Evolutionary conservation across 1,139 yeast genomes (phyloP), one percentile per base, ranked within the genome.

Genomic region (Sugiyamaella neomexicana): DNA sequence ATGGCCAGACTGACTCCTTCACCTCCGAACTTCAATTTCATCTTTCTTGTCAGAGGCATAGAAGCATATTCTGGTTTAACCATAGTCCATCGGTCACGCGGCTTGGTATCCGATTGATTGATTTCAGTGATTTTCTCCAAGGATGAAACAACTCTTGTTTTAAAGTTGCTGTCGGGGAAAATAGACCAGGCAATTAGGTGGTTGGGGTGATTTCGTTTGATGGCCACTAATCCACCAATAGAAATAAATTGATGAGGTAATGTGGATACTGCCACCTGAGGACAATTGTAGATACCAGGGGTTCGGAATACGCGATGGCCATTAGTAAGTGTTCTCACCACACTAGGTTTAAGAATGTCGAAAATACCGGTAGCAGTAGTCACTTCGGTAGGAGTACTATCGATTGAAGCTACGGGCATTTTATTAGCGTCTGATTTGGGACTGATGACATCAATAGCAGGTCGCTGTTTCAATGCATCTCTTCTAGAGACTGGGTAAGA

Each of bases 1-100:
- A 89, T 64, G 0, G 88, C 88, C 27, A 89, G 64, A 62, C 87
- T 93, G 16, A 86, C 74, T 1, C 82, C 72, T 0, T 91, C 95
- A 51, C 70, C 54, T 70, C 70, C 15, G 65, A 63, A 8, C 62
- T 64, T n/a, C 66, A 63, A 46, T 48, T 65, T 60, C 29, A 74
- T 72, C 25, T 71, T 69, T 23, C 46, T 42, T 8, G 32, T 36
- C 12, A 54, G 41, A 8, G 47, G 47, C 17, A 31, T 27, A 8
- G 41, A 68, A 0, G 69, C 56, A 37, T 57, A 59, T 52, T 63
- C 62, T 58, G 68, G 69, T 16, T 50, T 46, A n/a, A 54, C 57
- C 37, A 54, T 15, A 7, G 43, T 27, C 57, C 57, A 54, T 27
- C 54, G 37, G 25, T 51, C 32, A 31, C 51, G 57, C 10, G 31